phyloP scores from a whole-genome alignment of 352 stramenopile genomes.

The Pythium guiyangense region DNA sequence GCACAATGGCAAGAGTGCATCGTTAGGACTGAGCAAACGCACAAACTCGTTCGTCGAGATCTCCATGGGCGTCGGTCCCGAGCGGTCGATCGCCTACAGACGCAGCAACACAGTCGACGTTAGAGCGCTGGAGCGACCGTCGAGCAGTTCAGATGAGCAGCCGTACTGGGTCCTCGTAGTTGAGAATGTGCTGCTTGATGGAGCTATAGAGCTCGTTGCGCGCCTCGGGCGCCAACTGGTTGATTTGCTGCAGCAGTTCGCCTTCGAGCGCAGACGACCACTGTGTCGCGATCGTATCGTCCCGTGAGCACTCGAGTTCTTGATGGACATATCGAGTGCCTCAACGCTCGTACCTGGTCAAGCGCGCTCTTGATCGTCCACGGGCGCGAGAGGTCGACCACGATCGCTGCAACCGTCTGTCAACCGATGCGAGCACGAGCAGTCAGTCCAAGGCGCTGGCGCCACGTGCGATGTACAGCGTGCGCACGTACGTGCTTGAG shows the following conservation, averaged over 20 bases:
- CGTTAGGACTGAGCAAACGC: constrained; percentile 11
- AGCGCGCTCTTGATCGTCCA: constrained; percentile 82
- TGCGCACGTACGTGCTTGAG: constrained; percentile 33
- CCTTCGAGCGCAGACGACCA: constrained; percentile 76
- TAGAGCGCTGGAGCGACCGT: no score
- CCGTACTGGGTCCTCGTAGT: constrained; percentile 74
- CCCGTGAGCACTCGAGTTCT: no score
- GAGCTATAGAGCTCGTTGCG: constrained; percentile 53
- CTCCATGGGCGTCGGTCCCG: constrained; percentile 44
- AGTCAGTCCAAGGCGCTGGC: background rate
- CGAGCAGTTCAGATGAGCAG: no score
- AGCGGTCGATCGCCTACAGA: constrained; percentile 51
- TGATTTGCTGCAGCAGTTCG: constrained; percentile 69
- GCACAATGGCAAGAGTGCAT: no score
- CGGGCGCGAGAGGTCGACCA: constrained; percentile 65
- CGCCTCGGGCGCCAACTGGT: constrained; percentile 40
- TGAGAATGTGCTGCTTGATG: constrained; percentile 70
- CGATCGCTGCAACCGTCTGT: constrained; percentile 61
- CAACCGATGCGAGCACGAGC: background rate
- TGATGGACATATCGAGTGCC: no score
- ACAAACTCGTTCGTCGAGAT: constrained; percentile 66
- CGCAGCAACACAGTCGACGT: background rate
- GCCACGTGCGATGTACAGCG: no score
- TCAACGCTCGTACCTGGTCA: constrained; percentile 31
- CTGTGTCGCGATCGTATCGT: constrained; percentile 12